These are phyloP conservation scores for Stereocaulon alpinum DNA, from an alignment of 495 filamentous ascomycete genomes.

Conservation along the genomic window DNA sequence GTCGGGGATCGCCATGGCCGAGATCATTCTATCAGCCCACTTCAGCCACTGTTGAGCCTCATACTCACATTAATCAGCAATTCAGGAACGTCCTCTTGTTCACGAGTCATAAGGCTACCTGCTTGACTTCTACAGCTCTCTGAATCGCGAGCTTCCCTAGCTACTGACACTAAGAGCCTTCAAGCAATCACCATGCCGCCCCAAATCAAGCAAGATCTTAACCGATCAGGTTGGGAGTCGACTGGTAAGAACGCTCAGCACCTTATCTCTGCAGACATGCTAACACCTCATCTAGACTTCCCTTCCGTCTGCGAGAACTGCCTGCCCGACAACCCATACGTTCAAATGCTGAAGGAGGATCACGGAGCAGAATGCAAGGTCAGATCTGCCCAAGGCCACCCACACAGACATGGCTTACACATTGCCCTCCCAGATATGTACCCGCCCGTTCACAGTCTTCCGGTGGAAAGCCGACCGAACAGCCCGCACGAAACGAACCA, in stretches of 20 bases:
- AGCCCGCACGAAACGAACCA: slow-evolving; percentile 74
- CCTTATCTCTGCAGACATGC: slow-evolving; percentile 31
- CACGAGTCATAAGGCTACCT: neutral
- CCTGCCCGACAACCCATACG: slow-evolving; percentile 92
- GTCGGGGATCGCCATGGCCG: neutral
- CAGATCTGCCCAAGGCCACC: slow-evolving; percentile 17
- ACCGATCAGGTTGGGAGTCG: slow-evolving; percentile 90
- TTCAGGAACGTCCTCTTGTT: neutral
- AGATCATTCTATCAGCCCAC: neutral
- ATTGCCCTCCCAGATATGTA: slow-evolving; percentile 58
- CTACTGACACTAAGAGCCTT: neutral
- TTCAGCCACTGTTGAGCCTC: neutral
- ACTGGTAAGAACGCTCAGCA: slow-evolving; percentile 64
- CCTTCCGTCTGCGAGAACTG: slow-evolving; percentile 64
- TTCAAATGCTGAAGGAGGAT: slow-evolving; percentile 97
- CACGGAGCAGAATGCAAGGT: slow-evolving; percentile 59
- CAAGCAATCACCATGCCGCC: slow-evolving; percentile 40
- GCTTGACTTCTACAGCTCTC: too few species aligned
- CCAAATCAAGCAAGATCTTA: slow-evolving; percentile 90
- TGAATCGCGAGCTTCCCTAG: neutral
- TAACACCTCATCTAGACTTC: slow-evolving; percentile 31
- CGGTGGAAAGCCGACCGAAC: slow-evolving; percentile 87
- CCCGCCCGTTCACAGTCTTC: slow-evolving; percentile 92
- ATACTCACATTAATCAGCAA: slow-evolving; percentile 6
- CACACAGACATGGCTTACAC: neutral